phyloP scores from a whole-genome alignment of 805 yeast genomes.

The Wickerhamiella lipophila region DNA sequence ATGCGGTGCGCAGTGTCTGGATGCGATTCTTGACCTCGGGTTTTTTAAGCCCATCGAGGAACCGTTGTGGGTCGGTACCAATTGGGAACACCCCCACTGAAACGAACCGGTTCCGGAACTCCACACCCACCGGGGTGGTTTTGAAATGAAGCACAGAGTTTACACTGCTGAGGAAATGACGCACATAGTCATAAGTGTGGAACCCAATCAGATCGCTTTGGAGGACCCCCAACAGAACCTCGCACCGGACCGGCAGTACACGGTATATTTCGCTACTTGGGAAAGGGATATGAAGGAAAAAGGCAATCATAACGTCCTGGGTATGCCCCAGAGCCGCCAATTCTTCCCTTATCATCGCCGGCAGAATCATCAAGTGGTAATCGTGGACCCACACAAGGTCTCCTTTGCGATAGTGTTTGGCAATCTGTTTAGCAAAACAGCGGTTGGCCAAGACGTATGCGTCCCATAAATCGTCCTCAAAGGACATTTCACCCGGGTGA shows the following conservation, averaged over 20 bases:
- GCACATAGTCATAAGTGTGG: conserved; percentile 97
- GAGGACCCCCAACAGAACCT: conserved; percentile 79
- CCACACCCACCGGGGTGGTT: conserved; percentile 84
- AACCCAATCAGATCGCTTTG: conserved; percentile 93
- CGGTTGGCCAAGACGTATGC: conserved; percentile 91
- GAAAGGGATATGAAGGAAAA: conserved; percentile 94
- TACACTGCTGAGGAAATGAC: conserved; percentile 87
- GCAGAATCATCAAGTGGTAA: conserved; percentile 90
- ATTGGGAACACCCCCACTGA: conserved; percentile 97
- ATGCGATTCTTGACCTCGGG: conserved; percentile 55
- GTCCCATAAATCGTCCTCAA: conserved; percentile 94
- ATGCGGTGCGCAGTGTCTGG: conserved; percentile 48
- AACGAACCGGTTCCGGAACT: conserved; percentile 60
- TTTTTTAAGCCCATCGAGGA: conserved; percentile 61
- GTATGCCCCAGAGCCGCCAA: conserved; percentile 30
- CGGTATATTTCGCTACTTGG: conserved; percentile 95
- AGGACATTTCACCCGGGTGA: conserved; percentile 98
- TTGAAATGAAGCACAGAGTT: conserved; percentile 68
- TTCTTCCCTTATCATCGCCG: conserved; percentile 66
- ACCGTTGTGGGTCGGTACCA: conserved; percentile 92
- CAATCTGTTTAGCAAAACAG: conserved; percentile 63
- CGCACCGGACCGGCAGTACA: conserved; percentile 88
- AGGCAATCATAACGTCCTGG: conserved; percentile 60
- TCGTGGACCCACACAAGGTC: conserved; percentile 98
- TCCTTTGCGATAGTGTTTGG: conserved; percentile 56